Conservation (phyloP, 768 basidiomycete genomes). For the Royoungia palumana region DNA sequence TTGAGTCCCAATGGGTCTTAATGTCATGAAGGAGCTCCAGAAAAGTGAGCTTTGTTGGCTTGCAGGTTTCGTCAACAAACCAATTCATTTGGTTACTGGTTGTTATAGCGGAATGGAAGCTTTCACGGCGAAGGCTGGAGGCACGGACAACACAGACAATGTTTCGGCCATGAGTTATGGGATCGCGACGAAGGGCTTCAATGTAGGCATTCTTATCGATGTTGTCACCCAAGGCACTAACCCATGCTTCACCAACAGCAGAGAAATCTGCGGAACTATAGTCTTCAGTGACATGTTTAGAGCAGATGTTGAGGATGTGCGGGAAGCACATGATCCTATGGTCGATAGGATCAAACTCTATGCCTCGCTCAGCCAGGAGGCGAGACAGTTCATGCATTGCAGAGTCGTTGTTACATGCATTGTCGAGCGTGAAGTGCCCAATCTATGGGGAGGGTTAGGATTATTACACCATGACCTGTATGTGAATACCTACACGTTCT, state of each 20-base stretch:
- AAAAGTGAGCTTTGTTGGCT: not conserved
- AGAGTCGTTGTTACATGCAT: slow-evolving; percentile 15
- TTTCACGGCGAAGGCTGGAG: not conserved
- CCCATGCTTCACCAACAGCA: not conserved
- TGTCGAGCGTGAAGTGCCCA: slow-evolving; percentile 9
- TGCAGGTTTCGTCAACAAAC: not conserved
- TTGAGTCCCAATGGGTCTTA: slow-evolving; percentile 24
- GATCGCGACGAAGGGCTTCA: not conserved
- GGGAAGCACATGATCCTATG: slow-evolving; percentile 17
- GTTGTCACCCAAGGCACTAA: not conserved
- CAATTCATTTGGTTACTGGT: not conserved
- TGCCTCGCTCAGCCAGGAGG: not conserved
- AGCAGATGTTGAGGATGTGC: slow-evolving; percentile 18
- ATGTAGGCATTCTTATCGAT: not conserved
- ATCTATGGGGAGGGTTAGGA: not conserved
- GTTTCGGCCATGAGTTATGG: not conserved
- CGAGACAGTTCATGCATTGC: slow-evolving; percentile 2
- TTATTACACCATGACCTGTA: no score
- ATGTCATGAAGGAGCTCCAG: slow-evolving; percentile 29
- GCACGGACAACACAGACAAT: not conserved
- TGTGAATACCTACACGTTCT: not conserved
- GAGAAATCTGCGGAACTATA: not conserved
- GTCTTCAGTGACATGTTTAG: slow-evolving; percentile 4
- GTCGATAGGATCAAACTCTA: slow-evolving; percentile 9
- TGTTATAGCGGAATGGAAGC: not conserved